Base-by-base conservation (phyloP, 1,139 yeast species). In the Nakaseomyces sp. region DNA sequence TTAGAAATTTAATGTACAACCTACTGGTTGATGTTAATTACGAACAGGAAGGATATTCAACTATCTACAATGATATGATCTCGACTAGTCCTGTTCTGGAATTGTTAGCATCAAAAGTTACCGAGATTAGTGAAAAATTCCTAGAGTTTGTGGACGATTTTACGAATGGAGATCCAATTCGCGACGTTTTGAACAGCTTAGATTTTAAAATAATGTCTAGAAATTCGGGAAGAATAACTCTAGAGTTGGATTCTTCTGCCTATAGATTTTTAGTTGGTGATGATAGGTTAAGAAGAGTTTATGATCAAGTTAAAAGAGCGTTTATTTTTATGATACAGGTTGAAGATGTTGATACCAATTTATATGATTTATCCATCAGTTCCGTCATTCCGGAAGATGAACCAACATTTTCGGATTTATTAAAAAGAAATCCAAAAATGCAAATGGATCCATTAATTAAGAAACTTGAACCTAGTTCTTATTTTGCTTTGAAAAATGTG, bases 281-380 rank as follows among this genome's bases (percentile, higher is more conserved):
- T 41, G 64, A 65, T 16, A 76, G 75, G 53, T 64, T 71, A 17
- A 73, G 73, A 45, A 69, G 82, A 2, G 65, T 87, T 28, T 69
- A 84, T 56, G 76, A 89, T 40, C 89, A 88, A 54, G 87, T 86
- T 0, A 91, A 91, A 61, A 71, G 95, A 51, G 82, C 89, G 50
- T 66, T 89, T 29, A 66, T 84, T 18, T 88, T 87, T 57, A 79
- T 89, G 53, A 77, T 89, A 48, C 77, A 89, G 49, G 85, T 91
- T 12, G 65, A 91, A 66, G 70, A 71, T 37, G 76, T 76, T 26
- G 87, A 87, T 18, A 71, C 76, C 3, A 83, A 81, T 48, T 65
- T 91, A 41, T 71, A 86, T 49, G 95, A 85, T 39, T 67, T 89
- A 41, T 68, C 88, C 45, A 74, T 85, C 4, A 78, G 88, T 7